Percentiles rank a stretch among this genome's conserved stretches.
Evolutionary conservation across 805 yeast species (phyloP).

Genomic region (Cyberlindnera americana): DNA sequence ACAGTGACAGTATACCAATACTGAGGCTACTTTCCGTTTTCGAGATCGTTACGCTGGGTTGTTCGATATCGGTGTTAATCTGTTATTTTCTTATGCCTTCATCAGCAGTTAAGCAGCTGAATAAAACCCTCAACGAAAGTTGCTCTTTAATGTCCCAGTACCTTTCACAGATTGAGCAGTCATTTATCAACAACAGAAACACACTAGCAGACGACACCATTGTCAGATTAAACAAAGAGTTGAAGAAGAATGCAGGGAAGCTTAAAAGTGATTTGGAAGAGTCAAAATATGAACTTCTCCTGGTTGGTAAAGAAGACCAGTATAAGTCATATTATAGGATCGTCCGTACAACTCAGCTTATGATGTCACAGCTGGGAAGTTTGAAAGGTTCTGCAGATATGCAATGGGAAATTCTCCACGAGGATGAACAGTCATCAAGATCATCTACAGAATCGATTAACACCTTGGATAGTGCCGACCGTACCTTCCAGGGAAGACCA

Average conservation of each 20-base stretch:
- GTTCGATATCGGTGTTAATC: slow-evolving; percentile 50
- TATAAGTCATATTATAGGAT: slow-evolving; percentile 42
- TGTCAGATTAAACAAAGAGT: slow-evolving; percentile 30
- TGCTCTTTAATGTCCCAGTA: slow-evolving; percentile 50
- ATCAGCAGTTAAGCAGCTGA: slow-evolving; percentile 47
- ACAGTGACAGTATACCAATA: slow-evolving; percentile 54
- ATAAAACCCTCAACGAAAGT: slow-evolving; percentile 44
- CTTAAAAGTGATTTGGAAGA: slow-evolving; percentile 49
- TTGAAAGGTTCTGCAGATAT: slow-evolving; percentile 65
- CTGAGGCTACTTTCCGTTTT: slow-evolving; percentile 51
- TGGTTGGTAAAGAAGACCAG: slow-evolving; percentile 54
- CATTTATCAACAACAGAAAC: slow-evolving; percentile 45
- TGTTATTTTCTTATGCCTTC: slow-evolving; percentile 67
- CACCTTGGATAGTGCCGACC: slow-evolving; percentile 8
- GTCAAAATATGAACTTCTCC: slow-evolving; percentile 54
- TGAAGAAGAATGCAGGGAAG: slow-evolving; percentile 38
- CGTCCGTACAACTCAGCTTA: slow-evolving; percentile 47
- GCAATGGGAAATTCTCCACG: slow-evolving; percentile 53
- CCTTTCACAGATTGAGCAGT: slow-evolving; percentile 43
- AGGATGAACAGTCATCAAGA: slow-evolving; percentile 6
- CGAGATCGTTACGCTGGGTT: slow-evolving; percentile 57
- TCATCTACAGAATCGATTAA: slow-evolving; percentile 4
- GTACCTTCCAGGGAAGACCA: neutral
- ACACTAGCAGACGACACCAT: slow-evolving; percentile 33
- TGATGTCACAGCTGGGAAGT: slow-evolving; percentile 62